Percentiles rank a stretch among this genome's conserved stretches.
Conservation (phyloP, 805 yeast species). For the Candida incommunis region DNA sequence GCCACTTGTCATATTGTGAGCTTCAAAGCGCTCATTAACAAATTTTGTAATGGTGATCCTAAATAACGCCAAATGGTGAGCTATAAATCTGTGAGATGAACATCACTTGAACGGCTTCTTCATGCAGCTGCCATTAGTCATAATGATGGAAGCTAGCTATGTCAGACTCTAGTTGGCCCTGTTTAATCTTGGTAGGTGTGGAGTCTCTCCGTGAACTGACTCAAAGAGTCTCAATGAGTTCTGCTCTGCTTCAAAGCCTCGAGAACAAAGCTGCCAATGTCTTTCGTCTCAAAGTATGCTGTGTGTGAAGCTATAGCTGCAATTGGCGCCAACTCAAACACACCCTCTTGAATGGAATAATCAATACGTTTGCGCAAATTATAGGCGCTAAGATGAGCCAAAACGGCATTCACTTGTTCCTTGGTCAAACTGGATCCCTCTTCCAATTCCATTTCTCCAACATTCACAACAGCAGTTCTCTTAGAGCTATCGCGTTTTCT, state of each 20-base stretch:
- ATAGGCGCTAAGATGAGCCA: conserved; percentile 28
- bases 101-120: too few relatives aligned
- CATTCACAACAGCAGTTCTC: not conserved
- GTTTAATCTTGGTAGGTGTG: too few relatives aligned
- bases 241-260: conserved; percentile 28
- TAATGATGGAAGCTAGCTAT: too few relatives aligned
- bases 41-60: too few relatives aligned
- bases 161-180: too few relatives aligned
- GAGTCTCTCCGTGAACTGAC: too few relatives aligned
- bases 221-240: too few relatives aligned
- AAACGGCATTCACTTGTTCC: conserved; percentile 6
- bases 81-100: too few relatives aligned
- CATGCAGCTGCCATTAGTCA: too few relatives aligned
- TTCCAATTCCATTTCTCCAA: not conserved
- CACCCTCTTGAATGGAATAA: conserved; percentile 61
- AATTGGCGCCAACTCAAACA: conserved; percentile 58
- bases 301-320: conserved; percentile 79
- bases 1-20: too few relatives aligned
- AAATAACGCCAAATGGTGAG: too few relatives aligned
- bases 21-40: too few relatives aligned
- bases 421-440: not conserved
- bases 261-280: conserved; percentile 67
- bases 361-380: conserved; percentile 74
- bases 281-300: conserved; percentile 74
- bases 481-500: not conserved